Percentiles rank a stretch among this genome's conserved stretches.
Conservation (phyloP, 192 early-diverging fungal species). For the Linnemannia zychae region DNA sequence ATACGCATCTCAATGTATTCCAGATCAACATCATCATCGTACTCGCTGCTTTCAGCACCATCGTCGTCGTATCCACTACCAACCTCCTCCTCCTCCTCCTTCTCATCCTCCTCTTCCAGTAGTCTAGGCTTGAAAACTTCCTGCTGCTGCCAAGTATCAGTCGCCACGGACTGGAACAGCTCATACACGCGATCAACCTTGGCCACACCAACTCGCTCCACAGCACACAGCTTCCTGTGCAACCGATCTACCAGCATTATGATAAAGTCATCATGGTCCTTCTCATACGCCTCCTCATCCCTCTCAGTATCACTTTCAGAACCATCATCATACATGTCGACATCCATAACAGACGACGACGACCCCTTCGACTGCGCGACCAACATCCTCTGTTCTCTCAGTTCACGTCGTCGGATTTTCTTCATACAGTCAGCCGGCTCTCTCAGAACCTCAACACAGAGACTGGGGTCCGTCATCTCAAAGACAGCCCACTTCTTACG, state of each 20-base stretch:
- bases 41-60: constrained; percentile 23
- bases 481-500: constrained; percentile 50
- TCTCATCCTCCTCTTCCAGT: constrained; percentile 6
- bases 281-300: constrained; percentile 18
- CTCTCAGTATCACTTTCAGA: not conserved
- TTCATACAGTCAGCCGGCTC: constrained; percentile 41
- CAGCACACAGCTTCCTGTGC: constrained; percentile 46
- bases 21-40: constrained; percentile 35
- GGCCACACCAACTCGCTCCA: constrained; percentile 50
- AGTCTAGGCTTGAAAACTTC: constrained; percentile 18
- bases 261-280: constrained; percentile 45
- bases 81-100: constrained; percentile 6
- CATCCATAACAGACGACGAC: not conserved
- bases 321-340: constrained; percentile 14
- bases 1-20: constrained; percentile 33
- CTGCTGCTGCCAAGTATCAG: constrained; percentile 48
- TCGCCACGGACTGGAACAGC: constrained; percentile 41
- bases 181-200: constrained; percentile 53
- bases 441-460: constrained; percentile 40
- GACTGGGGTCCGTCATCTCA: constrained; percentile 40
- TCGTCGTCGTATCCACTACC: not conserved
- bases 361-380: too few relatives aligned
- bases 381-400: too few relatives aligned
- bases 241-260: constrained; percentile 29
- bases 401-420: not conserved